These are phyloP conservation scores for Triangularia verruculosa DNA, from an alignment of 2,329 filamentous ascomycete species.

Conservation along the genomic window DNA sequence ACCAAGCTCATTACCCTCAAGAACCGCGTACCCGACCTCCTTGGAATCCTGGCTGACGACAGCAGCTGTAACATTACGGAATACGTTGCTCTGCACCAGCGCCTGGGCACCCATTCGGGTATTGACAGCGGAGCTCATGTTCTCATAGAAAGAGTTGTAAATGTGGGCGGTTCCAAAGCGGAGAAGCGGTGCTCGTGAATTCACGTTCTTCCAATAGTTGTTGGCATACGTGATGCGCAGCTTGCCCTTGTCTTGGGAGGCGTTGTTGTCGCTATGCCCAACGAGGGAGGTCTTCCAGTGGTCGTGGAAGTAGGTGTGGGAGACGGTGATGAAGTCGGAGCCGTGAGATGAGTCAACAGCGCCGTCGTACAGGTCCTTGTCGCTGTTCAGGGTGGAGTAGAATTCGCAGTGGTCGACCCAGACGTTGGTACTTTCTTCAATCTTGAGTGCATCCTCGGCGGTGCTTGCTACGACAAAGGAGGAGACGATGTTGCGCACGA, in stretches of 20 bases:
- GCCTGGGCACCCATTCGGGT: conserved; percentile 55
- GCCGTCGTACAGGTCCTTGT: conserved; percentile 70
- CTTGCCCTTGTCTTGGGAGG: conserved; percentile 56
- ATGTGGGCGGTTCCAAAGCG: conserved; percentile 65
- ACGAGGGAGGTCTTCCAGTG: conserved; percentile 54
- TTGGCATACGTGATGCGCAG: conserved; percentile 63
- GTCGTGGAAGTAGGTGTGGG: conserved; percentile 43
- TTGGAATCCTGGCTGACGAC: conserved; percentile 42
- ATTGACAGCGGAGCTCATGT: conserved; percentile 50
- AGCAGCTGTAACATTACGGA: conserved; percentile 39
- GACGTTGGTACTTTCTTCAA: conserved; percentile 51
- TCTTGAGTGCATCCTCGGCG: conserved; percentile 56
- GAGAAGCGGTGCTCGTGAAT: conserved; percentile 60
- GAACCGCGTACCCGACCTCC: conserved; percentile 39
- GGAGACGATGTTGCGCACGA: conserved; percentile 61
- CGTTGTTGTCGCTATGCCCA: conserved; percentile 59
- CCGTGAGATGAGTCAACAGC: conserved; percentile 63
- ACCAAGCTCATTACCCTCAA: conserved; percentile 42
- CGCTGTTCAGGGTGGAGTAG: conserved; percentile 54
- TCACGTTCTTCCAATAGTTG: conserved; percentile 64
- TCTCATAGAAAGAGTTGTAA: conserved; percentile 32
- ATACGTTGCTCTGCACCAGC: conserved; percentile 55
- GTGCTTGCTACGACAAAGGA: conserved; percentile 53
- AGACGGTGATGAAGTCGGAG: conserved; percentile 57
- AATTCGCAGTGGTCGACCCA: conserved; percentile 70